phyloP scores from a whole-genome alignment of 768 basidiomycete species.

The Piloderma croceum region DNA sequence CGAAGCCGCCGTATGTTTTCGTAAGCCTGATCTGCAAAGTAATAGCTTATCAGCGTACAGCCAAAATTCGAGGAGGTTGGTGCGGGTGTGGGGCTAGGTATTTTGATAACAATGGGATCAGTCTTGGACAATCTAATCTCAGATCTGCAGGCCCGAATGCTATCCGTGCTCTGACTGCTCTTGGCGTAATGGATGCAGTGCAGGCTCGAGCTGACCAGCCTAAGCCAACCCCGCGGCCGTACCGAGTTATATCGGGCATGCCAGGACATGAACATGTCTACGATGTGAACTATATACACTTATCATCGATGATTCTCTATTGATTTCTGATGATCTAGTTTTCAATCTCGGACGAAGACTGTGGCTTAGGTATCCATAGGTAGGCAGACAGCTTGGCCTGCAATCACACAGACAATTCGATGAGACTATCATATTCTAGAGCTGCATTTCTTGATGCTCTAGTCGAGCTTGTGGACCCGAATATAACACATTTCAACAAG shows the following conservation, averaged over 20 bases:
- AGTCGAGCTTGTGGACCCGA: slow-evolving; percentile 36
- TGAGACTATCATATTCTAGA: slow-evolving; percentile 23
- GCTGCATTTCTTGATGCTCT: slow-evolving; percentile 48
- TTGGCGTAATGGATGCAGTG: slow-evolving; percentile 41
- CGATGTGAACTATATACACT: slow-evolving; percentile 30
- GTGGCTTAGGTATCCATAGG: slow-evolving; percentile 44
- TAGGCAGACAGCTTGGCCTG: slow-evolving; percentile 12
- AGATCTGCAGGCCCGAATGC: slow-evolving; percentile 43
- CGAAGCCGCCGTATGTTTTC: slow-evolving; percentile 40
- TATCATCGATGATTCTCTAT: neutral
- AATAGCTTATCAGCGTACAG: slow-evolving; percentile 20
- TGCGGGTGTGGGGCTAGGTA: slow-evolving; percentile 50
- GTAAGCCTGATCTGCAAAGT: neutral
- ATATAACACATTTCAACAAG: slow-evolving; percentile 44
- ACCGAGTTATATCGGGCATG: slow-evolving; percentile 38
- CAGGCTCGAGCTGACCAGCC: slow-evolving; percentile 32
- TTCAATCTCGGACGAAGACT: slow-evolving; percentile 26
- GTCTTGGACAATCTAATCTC: neutral
- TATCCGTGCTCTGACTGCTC: slow-evolving; percentile 35
- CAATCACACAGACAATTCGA: neutral
- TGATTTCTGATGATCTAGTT: slow-evolving; percentile 24
- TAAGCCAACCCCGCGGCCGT: slow-evolving; percentile 25
- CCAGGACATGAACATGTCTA: slow-evolving; percentile 39
- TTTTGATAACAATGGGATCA: neutral
- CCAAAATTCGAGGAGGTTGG: slow-evolving; percentile 47